These are phyloP conservation scores for Seiridium unicorne DNA, from an alignment of 2,329 filamentous ascomycete species.

Conservation along the genomic window DNA sequence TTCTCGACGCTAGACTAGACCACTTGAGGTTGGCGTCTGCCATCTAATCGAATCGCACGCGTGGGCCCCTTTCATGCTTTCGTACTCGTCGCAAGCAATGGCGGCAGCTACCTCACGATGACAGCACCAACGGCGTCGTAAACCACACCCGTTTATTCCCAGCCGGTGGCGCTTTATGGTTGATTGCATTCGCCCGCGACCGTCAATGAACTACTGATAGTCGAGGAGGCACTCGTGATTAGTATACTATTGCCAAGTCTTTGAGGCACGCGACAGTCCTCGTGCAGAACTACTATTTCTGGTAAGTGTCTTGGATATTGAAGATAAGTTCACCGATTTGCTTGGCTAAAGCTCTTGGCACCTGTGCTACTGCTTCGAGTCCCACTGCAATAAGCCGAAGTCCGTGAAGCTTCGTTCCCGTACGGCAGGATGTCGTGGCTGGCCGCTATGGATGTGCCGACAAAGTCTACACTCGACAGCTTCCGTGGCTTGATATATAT, in stretches of 20 bases:
- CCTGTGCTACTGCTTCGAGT: background rate
- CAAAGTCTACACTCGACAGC: no score
- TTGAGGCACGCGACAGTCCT: background rate
- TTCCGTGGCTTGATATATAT: no score
- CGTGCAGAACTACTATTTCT: background rate
- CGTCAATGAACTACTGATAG: background rate
- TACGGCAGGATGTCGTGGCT: no score
- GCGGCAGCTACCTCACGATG: background rate
- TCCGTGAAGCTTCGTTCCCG: background rate
- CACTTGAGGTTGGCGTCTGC: background rate
- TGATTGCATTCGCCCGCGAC: background rate
- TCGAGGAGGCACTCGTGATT: no score
- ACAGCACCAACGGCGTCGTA: background rate
- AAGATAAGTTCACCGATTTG: background rate
- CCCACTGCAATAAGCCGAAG: background rate
- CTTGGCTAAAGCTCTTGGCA: conserved; percentile 2
- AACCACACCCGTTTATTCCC: background rate
- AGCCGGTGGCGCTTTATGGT: background rate
- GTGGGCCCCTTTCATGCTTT: background rate
- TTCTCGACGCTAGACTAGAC: background rate
- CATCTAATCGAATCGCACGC: background rate
- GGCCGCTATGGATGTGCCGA: no score
- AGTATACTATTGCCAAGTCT: no score
- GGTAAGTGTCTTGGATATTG: background rate
- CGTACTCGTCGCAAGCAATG: background rate